Evolutionary conservation across 495 filamentous ascomycete species (phyloP), one percentile per base, ranked within the genome.

Genomic region (Mycothermus thermophilus): DNA sequence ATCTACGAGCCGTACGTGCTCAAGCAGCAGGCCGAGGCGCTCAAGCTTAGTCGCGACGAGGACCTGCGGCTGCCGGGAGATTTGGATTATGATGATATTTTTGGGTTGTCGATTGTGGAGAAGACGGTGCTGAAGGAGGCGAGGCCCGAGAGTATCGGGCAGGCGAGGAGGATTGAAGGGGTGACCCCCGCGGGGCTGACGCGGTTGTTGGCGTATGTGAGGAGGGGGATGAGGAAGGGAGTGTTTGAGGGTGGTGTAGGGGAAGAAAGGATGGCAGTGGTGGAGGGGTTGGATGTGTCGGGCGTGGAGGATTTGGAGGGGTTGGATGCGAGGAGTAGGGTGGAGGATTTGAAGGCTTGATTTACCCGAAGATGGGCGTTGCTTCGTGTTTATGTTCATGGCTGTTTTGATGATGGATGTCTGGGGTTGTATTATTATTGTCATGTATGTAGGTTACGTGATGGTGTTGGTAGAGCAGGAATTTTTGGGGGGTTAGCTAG

Each of bases 101-200:
- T 64, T 21, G 84, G 86, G 0, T 63, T 97, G 34, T 84, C 80
- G 40, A 67, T 65, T 5, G 85, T 85, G 42, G 92, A 96, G 64
- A 72, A 66, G 45, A 58, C 65, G 8, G 67, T 77, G 5, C 67
- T 97, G n/a, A 61, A 70, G 21, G 60, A 61, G 15, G 74, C 83
- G 8, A 57, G 74, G 26, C 90, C 90, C 4, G 81, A 85, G 48
- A 88, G 69, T 32, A 58, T 97, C 16, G 92, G 84, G 3, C 87
- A 93, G 75, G 87, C 88, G 12, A 60, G 84, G 32, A 60, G 92
- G 8, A 73, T 93, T 32, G 90, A 97, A 55, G 88, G 90, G 2
- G 57, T 77, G 6, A 82, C 78, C 20, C 74, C 78, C 0, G 59
- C 63, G 3, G 78, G 73, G 0, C 66, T 68, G 19, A 42, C 81